Base-by-base conservation (phyloP, 1,139 yeast genomes). In the Sugiyamaella castrensis region DNA sequence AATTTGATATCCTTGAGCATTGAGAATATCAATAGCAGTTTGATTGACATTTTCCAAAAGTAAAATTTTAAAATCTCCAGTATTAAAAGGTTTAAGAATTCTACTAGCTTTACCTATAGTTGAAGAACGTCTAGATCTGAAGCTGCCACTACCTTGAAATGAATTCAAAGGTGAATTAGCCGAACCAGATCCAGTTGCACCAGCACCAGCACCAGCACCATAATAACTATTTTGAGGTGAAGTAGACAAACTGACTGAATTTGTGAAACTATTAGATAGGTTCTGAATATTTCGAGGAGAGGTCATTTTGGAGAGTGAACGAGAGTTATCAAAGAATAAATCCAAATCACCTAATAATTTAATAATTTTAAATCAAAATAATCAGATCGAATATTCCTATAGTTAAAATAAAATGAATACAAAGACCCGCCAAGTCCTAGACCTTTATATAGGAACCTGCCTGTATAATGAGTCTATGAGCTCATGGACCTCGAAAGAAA, bases 1-100 rank as follows among this genome's bases (percentile, higher is more conserved):
- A 45, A 94, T 96, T 73, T 94, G 98, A 74, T 92, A 92, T 50
- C 98, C 98, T 74, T 92, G 97, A 48, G 77, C 78, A 55, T 76
- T 78, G 71, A 92, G 84, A 57, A 89, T 88, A 48, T 84, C 81
- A 58, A 92, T 80, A 47, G 98, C 99, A 44, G 97, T 88, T 69
- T 79, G 77, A 69, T 94, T 92, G 60, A 92, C 96, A 65, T 92
- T 92, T 73, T 92, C 99, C 56, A 92, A 76, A 59, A 92, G 73
- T 62, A 92, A 75, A 56, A 94, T 87, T 73, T 89, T 92, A 70
- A 92, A 84, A 66, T 92, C 98, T 55, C 92, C 94, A 51, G 95
- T 84, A 54, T 87, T 81, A 67, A 87, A 88, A 16, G 96, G 96
- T 71, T 88, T 89, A 63, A 89, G 77, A 33, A 83, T 79, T 71